Evolutionary conservation across 139 green algal genomes (phyloP).

Genomic region (Micromonas commoda): DNA sequence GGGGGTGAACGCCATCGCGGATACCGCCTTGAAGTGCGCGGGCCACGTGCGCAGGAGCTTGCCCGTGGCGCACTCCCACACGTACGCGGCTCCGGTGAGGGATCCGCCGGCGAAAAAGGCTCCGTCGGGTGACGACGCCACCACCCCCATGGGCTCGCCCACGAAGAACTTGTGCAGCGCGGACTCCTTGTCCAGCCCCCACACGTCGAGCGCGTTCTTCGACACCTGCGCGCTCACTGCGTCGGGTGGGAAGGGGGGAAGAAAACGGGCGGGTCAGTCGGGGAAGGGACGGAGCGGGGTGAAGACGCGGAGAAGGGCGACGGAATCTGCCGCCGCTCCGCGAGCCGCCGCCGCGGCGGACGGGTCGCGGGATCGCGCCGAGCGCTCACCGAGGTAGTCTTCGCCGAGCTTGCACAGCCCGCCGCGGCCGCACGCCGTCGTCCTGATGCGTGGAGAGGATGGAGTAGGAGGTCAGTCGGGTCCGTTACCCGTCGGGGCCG

Average conservation of each 20-base stretch:
- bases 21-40: constrained; percentile 76
- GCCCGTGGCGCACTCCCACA: constrained; percentile 69
- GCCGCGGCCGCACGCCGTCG: not conserved
- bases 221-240: not conserved
- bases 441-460: no score
- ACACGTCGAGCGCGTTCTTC: not conserved
- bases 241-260: not conserved
- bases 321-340: no score
- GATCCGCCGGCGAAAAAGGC: constrained; percentile 53
- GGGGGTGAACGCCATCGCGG: constrained; percentile 54
- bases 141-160: constrained; percentile 46
- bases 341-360: no score
- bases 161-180: constrained; percentile 42
- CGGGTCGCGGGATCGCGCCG: no score
- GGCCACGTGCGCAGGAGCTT: constrained; percentile 63
- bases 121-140: constrained; percentile 55
- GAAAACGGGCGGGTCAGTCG: not conserved
- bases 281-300: no score
- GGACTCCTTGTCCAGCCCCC: not conserved
- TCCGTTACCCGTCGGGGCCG: no score
- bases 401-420: not conserved
- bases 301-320: no score
- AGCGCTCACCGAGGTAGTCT: not conserved
- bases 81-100: constrained; percentile 55
- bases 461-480: no score